phyloP scores from a whole-genome alignment of 1,284 basidiomycete genomes.

The Puccinia horiana region DNA sequence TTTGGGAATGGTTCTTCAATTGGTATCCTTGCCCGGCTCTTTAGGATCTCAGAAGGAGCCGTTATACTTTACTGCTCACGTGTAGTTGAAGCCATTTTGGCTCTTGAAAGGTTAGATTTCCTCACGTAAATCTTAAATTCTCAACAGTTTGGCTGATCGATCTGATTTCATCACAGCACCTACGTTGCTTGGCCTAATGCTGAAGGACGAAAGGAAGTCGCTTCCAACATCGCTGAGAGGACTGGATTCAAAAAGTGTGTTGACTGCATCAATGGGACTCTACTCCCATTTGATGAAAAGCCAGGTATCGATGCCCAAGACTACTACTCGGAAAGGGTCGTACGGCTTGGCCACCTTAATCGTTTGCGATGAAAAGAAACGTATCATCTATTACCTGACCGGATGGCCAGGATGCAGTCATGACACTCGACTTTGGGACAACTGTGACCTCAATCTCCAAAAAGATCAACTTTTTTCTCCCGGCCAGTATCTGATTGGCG shows the following conservation, averaged over 20 bases:
- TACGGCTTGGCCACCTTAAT: background rate
- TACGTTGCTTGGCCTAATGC: background rate
- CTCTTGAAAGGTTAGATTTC: too few relatives aligned
- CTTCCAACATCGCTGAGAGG: background rate
- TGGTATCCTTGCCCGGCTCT: background rate
- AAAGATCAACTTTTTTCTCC: background rate
- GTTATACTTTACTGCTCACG: background rate
- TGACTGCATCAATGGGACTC: background rate
- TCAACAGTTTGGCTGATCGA: too few relatives aligned
- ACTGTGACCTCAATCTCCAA: background rate
- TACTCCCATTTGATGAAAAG: background rate
- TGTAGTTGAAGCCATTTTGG: background rate
- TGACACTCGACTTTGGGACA: background rate
- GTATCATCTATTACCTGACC: background rate
- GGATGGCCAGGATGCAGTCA: conserved; percentile 1
- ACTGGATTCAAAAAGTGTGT: background rate
- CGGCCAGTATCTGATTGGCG: background rate
- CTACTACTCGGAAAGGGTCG: background rate
- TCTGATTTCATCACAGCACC: background rate
- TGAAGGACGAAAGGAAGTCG: background rate
- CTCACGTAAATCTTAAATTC: too few relatives aligned
- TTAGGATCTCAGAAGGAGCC: background rate
- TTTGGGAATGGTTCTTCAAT: background rate
- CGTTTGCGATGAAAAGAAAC: background rate
- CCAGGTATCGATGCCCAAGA: background rate